Conservation (phyloP, 2,329 filamentous ascomycete species). For the Grosmannia penicillata region DNA sequence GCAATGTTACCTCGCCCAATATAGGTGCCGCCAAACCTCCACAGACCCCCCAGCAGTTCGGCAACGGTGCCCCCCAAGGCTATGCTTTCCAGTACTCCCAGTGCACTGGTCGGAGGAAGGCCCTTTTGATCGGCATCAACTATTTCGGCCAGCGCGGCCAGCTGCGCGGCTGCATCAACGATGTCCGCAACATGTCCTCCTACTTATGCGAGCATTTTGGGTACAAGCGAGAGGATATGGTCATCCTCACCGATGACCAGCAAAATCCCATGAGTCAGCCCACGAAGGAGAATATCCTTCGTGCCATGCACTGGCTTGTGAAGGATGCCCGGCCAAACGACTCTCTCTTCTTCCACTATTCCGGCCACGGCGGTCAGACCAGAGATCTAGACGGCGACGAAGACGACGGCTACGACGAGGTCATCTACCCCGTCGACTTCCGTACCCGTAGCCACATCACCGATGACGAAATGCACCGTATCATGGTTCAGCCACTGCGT, state of each 20-base stretch:
- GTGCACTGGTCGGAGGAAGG: slow-evolving; percentile 79
- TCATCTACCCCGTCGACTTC: slow-evolving; percentile 75
- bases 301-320: slow-evolving; percentile 96
- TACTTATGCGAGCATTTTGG: slow-evolving; percentile 82
- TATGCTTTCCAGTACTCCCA: slow-evolving; percentile 87
- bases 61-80: slow-evolving; percentile 61
- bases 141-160: slow-evolving; percentile 82
- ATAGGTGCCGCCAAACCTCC: slow-evolving; percentile 42
- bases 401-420: slow-evolving; percentile 69
- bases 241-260: slow-evolving; percentile 89
- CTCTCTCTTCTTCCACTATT: slow-evolving; percentile 95
- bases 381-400: slow-evolving; percentile 68
- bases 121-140: slow-evolving; percentile 86
- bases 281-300: slow-evolving; percentile 85
- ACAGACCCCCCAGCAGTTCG: slow-evolving; percentile 56
- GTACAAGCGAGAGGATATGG: slow-evolving; percentile 94
- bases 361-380: slow-evolving; percentile 73
- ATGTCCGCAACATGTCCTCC: slow-evolving; percentile 90
- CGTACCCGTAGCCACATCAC: slow-evolving; percentile 60
- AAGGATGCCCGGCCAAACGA: slow-evolving; percentile 88
- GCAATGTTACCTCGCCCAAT: slow-evolving; percentile 20
- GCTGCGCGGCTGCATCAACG: slow-evolving; percentile 87
- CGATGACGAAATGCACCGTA: slow-evolving; percentile 68
- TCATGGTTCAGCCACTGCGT: slow-evolving; percentile 47
- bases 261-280: slow-evolving; percentile 96